Base-by-base conservation (phyloP, 2,329 filamentous ascomycete species). In the Aspergillus texensis region DNA sequence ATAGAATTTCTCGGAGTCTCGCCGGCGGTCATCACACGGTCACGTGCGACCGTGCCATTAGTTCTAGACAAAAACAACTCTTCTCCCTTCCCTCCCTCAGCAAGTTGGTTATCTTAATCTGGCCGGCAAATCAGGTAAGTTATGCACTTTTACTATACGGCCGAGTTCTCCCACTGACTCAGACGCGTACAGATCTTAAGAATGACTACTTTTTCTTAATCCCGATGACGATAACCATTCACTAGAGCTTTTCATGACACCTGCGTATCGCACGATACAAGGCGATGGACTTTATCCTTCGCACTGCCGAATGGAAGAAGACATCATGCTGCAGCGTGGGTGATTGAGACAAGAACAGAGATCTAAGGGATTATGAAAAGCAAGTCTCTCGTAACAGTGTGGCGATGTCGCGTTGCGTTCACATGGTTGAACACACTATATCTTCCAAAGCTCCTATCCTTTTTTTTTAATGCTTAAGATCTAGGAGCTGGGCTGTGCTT, bases 281-380 rank as follows among this genome's bases (percentile, higher is more conserved):
- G 68, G 62, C 64, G 62, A 66, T 72, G 74, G 75, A 75, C 68
- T 75, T 73, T 72, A 79, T 79, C 77, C 75, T 75, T 74, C 62
- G 64, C 60, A 63, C 60, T 41, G 46, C 58, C 66, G 64, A 73
- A 77, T 75, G 77, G 78, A 79, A 77, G 77, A 74, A 75, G 75
- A 74, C 71, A 72, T 70, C 60, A 62, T 53, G 62, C 61, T 60
- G 58, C 64, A 61, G 61, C 60, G 71, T 75, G 74, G 61, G 70
- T 81, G 80, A 81, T 74, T 80, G 79, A 80, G 72, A 73, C 64
- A 28, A 74, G 80, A 82, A 82, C 80, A 81, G 80, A 82, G 72
- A 82, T 82, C 80, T 77, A 70, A 81, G 79, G 75, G 80, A 78
- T 70, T 67, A 46, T 36, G 32, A 50, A 62, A 54, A 58, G 14